Percentiles rank a stretch among this genome's conserved stretches.
Conservation (phyloP, 176 grass and related monocot species). For the Aegilops longissima region DNA sequence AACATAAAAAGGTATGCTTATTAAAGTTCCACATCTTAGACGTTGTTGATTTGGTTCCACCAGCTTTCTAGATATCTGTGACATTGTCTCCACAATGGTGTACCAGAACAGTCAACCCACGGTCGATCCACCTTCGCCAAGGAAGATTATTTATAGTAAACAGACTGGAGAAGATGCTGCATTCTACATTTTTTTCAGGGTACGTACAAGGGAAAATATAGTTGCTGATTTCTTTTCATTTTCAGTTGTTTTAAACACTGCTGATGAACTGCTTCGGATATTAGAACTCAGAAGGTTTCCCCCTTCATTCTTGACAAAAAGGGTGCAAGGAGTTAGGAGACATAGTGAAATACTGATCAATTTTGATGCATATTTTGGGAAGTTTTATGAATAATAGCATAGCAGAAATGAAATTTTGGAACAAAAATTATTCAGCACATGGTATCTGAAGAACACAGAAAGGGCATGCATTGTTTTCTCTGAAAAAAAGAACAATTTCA, state of each 20-base stretch:
- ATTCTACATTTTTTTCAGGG: not conserved
- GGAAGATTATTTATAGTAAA: not conserved
- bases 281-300: not conserved
- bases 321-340: not conserved
- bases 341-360: not conserved
- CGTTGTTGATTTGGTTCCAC: not conserved
- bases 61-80: not conserved
- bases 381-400: not conserved
- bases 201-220: not conserved
- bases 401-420: not conserved
- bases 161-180: not conserved
- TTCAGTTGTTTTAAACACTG: not conserved
- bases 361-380: not conserved
- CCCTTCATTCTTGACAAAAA: not conserved
- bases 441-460: not conserved
- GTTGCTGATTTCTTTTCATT: not conserved
- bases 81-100: not conserved
- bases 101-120: slow-evolving; percentile 1
- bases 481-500: slow-evolving; percentile 17
- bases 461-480: not conserved
- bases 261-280: not conserved
- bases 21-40: slow-evolving; percentile 13
- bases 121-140: not conserved
- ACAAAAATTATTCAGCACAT: not conserved
- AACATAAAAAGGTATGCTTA: not conserved